A percentile compares a stretch with the other conserved stretches of the same genome.
phyloP scores from a whole-genome alignment of 192 early-diverging fungal genomes.

The Linderina pennispora region DNA sequence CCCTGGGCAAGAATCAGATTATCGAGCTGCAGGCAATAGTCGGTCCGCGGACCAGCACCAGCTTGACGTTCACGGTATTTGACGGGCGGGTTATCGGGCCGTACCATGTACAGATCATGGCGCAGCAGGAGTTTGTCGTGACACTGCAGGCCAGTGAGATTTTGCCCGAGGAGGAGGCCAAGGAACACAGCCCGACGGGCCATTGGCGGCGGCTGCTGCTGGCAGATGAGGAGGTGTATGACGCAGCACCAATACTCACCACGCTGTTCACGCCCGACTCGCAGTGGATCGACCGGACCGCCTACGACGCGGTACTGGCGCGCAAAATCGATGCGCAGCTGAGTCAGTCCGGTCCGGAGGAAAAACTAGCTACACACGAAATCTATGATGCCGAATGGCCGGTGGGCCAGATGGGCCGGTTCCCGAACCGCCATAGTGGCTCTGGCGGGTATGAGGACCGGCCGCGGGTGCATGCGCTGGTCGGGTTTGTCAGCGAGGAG shows the following conservation, averaged over 20 bases:
- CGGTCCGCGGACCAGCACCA: slow-evolving; percentile 25
- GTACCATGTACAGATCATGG: slow-evolving; percentile 38
- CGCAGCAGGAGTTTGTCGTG: slow-evolving; percentile 45
- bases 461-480: slow-evolving; percentile 35
- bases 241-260: slow-evolving; percentile 35
- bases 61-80: slow-evolving; percentile 32
- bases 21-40: slow-evolving; percentile 38
- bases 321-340: slow-evolving; percentile 12
- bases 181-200: background rate
- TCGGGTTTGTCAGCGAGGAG: slow-evolving; percentile 44
- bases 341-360: background rate
- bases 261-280: slow-evolving; percentile 37
- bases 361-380: slow-evolving; percentile 19
- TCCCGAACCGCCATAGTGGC: background rate
- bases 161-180: slow-evolving; percentile 2
- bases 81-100: slow-evolving; percentile 37
- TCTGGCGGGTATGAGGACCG: background rate
- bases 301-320: slow-evolving; percentile 31
- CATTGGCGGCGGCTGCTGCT: slow-evolving; percentile 19
- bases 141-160: slow-evolving; percentile 34
- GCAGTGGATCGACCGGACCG: slow-evolving; percentile 21
- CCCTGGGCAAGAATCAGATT: slow-evolving; percentile 31
- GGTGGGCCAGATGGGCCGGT: slow-evolving; percentile 15
- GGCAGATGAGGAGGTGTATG: slow-evolving; percentile 43
- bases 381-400: slow-evolving; percentile 33